Evolutionary conservation across 345 rosid genomes (phyloP).

Genomic region (Dipteronia sinensis): DNA sequence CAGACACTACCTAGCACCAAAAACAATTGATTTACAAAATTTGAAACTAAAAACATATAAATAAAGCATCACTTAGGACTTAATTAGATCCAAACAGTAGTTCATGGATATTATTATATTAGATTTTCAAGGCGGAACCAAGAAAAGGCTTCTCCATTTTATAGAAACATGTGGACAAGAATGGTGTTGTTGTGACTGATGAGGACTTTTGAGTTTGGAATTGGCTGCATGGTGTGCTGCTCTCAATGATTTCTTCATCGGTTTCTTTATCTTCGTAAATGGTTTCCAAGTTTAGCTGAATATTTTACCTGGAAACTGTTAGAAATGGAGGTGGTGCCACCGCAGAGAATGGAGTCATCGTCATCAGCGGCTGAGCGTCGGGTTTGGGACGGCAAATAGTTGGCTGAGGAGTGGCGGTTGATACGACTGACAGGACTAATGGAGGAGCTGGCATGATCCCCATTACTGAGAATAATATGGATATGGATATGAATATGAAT

Average conservation of each 20-base stretch:
- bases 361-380: neutral
- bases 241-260: constrained; percentile 22
- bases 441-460: neutral
- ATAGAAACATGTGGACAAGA: constrained; percentile 23
- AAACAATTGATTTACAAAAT: too few relatives aligned
- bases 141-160: constrained; percentile 16
- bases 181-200: neutral
- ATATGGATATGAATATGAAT: neutral
- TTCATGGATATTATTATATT: too few relatives aligned
- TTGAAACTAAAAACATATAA: too few relatives aligned
- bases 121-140: neutral
- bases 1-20: too few relatives aligned
- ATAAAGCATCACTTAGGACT: neutral
- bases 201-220: neutral
- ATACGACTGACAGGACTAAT: neutral
- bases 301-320: constrained; percentile 16
- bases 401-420: constrained; percentile 2
- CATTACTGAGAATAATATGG: constrained; percentile 13
- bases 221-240: neutral
- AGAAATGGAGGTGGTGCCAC: constrained; percentile 28
- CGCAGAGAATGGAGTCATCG: constrained; percentile 37
- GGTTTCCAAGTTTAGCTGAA: constrained; percentile 28
- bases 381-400: constrained; percentile 12
- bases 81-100: neutral
- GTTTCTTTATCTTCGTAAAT: constrained; percentile 37